A percentile compares a stretch with the other conserved stretches of the same genome.
These are phyloP conservation scores for Echeveria elegans DNA, from an alignment of 164 flowering plant species.

Conservation along the genomic window DNA sequence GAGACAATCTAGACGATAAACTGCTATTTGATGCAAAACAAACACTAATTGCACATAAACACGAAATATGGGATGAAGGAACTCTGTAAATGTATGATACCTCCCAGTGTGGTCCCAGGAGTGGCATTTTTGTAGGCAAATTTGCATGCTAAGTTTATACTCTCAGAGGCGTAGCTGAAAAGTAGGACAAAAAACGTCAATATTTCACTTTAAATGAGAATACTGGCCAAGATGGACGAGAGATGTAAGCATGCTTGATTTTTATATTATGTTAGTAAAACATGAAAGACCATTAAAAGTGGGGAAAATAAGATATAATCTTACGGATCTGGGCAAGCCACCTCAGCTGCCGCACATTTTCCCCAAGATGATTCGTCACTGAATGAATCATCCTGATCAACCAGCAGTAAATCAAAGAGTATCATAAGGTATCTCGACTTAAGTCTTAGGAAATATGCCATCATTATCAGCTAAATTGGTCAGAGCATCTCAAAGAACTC, in stretches of 20 bases:
- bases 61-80: neutral
- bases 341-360: conserved; percentile 34
- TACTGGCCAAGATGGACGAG: neutral
- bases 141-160: conserved; percentile 75
- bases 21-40: neutral
- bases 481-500: neutral
- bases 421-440: neutral
- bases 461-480: neutral
- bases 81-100: conserved; percentile 23
- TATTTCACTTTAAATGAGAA: neutral
- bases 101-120: conserved; percentile 68
- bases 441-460: neutral
- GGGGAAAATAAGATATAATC: conserved; percentile 16
- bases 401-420: neutral
- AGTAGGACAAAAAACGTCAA: neutral
- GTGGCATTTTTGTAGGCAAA: conserved; percentile 90
- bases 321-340: conserved; percentile 83
- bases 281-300: conserved; percentile 3
- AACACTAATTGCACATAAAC: neutral
- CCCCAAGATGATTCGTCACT: conserved; percentile 44
- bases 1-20: neutral
- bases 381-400: conserved; percentile 51
- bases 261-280: neutral
- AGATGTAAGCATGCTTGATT: neutral
- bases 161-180: conserved; percentile 89